Evolutionary conservation across 306 rosid species (phyloP).

Genomic region (Dicorynia guianensis): DNA sequence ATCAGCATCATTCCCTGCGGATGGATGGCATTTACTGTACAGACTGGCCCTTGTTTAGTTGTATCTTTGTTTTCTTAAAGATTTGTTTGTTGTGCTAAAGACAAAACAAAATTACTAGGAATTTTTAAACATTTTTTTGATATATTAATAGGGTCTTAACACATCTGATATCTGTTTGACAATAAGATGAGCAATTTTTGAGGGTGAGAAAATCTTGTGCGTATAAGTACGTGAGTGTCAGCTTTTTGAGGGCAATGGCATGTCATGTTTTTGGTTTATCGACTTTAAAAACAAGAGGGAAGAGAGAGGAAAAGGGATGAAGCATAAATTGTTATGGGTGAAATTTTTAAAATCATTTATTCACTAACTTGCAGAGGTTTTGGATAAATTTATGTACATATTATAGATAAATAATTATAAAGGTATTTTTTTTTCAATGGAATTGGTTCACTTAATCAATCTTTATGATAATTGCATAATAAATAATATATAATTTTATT

Average conservation of each 20-base stretch:
- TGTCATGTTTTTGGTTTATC: not conserved
- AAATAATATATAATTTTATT: too few species aligned
- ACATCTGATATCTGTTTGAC: slow-evolving; percentile 8
- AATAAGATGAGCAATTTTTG: not conserved
- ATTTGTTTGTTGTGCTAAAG: slow-evolving; percentile 23
- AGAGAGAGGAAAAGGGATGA: too few species aligned
- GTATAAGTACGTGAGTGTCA: not conserved
- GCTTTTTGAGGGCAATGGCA: not conserved
- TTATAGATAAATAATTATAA: too few species aligned
- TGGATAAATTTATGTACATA: too few species aligned
- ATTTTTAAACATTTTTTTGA: slow-evolving; percentile 7
- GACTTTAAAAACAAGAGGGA: too few species aligned
- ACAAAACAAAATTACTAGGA: not conserved
- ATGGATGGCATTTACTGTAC: slow-evolving; percentile 41
- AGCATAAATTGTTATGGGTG: too few species aligned
- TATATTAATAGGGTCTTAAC: slow-evolving; percentile 2
- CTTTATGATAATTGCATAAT: too few species aligned
- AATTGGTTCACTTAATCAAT: too few species aligned
- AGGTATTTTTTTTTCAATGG: too few species aligned
- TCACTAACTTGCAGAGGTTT: too few species aligned
- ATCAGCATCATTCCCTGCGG: slow-evolving; percentile 39
- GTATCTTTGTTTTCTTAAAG: slow-evolving; percentile 26
- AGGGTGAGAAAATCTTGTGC: not conserved
- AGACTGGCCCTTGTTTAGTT: slow-evolving; percentile 31
- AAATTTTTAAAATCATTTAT: too few species aligned